Conservation (phyloP, 2,329 filamentous ascomycete species). For the Fusarium protoensiforme region DNA sequence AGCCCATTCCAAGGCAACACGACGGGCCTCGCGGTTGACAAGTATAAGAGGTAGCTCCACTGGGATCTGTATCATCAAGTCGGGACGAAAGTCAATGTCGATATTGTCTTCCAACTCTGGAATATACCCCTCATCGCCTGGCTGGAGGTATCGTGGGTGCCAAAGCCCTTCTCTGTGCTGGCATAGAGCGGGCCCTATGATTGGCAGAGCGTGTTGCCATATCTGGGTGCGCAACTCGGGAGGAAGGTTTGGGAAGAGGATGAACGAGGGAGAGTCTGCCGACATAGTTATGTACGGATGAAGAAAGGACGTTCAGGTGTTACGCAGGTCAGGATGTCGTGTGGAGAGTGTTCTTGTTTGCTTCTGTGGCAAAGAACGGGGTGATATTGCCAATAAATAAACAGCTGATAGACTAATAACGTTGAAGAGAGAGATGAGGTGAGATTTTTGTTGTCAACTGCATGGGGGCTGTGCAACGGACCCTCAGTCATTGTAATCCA, state of each 20-base stretch:
- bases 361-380: background rate
- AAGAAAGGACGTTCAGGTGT: background rate
- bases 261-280: background rate
- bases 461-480: background rate
- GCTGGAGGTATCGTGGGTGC: background rate
- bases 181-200: background rate
- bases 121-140: background rate
- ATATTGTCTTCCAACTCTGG: background rate
- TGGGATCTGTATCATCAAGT: background rate
- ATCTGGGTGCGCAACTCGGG: constrained; percentile 21
- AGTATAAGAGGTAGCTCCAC: background rate
- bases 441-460: background rate
- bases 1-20: constrained; percentile 3
- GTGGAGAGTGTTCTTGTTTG: background rate
- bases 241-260: constrained; percentile 1
- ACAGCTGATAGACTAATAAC: background rate
- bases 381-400: background rate
- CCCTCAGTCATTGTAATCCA: background rate
- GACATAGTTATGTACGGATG: background rate
- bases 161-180: constrained; percentile 7
- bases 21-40: constrained; percentile 13
- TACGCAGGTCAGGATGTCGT: background rate
- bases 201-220: constrained; percentile 10
- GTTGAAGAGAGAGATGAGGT: background rate
- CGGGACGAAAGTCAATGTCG: constrained; percentile 5